phyloP scores from a whole-genome alignment of 495 filamentous ascomycete genomes.

The Cudoniella acicularis region DNA sequence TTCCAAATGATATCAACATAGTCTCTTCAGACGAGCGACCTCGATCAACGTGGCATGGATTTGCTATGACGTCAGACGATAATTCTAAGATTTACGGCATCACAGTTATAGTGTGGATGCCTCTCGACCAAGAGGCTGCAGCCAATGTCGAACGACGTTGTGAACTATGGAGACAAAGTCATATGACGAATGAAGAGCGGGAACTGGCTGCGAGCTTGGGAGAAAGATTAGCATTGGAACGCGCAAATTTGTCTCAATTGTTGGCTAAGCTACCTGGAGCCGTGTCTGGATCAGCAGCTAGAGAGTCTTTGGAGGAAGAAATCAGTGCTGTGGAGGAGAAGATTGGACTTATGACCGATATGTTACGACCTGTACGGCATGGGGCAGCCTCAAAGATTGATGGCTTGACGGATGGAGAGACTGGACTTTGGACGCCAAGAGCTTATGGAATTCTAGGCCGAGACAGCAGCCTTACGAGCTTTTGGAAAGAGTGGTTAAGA shows the following conservation, averaged over 20 bases:
- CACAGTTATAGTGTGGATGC: constrained; percentile 89
- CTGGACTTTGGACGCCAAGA: constrained; percentile 92
- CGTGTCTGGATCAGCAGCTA: constrained; percentile 71
- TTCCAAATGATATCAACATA: constrained; percentile 95
- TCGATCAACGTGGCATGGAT: constrained; percentile 95
- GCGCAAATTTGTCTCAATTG: constrained; percentile 84
- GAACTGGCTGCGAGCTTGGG: constrained; percentile 92
- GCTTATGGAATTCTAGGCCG: constrained; percentile 91
- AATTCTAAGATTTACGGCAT: constrained; percentile 90
- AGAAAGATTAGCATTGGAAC: constrained; percentile 81
- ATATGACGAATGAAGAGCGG: constrained; percentile 94
- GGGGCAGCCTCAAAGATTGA: constrained; percentile 96
- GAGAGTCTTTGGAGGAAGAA: constrained; percentile 85
- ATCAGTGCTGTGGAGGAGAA: constrained; percentile 97
- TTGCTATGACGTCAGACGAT: constrained; percentile 93
- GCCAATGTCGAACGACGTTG: constrained; percentile 88
- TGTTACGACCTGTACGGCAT: constrained; percentile 87
- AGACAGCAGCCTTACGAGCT: constrained; percentile 77
- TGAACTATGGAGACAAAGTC: constrained; percentile 87
- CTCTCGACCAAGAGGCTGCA: constrained; percentile 74
- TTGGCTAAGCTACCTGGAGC: constrained; percentile 77
- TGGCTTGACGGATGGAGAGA: constrained; percentile 91
- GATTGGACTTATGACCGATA: constrained; percentile 93
- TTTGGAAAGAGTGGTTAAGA: constrained; percentile 99
- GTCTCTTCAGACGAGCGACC: constrained; percentile 93